Evolutionary conservation across 345 rosid genomes (phyloP).

Genomic region (Hibiscus syriacus): DNA sequence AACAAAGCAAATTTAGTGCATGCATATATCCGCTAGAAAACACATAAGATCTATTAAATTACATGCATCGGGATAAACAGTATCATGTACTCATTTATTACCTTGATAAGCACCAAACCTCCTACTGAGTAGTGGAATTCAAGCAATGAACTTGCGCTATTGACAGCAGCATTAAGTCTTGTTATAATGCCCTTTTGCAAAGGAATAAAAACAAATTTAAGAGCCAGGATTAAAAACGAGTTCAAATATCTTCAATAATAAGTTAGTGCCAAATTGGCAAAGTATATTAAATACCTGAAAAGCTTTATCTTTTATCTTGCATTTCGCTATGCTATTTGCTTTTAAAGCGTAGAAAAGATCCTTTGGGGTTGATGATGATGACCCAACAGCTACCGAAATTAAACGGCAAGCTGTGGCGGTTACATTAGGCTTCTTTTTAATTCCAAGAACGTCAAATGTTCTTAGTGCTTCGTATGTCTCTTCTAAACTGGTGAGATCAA

Average conservation of each 20-base stretch:
- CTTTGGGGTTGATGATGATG: slow-evolving; percentile 50
- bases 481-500: slow-evolving; percentile 42
- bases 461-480: slow-evolving; percentile 74
- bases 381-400: slow-evolving; percentile 41
- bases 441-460: slow-evolving; percentile 69
- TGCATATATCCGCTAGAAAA: background rate
- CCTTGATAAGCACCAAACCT: slow-evolving; percentile 76
- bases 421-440: slow-evolving; percentile 46
- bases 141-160: slow-evolving; percentile 60
- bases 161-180: slow-evolving; percentile 53
- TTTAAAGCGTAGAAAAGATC: slow-evolving; percentile 66
- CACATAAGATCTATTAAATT: background rate
- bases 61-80: background rate
- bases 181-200: slow-evolving; percentile 48
- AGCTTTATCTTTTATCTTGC: slow-evolving; percentile 34
- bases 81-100: slow-evolving; percentile 20
- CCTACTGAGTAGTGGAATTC: slow-evolving; percentile 66
- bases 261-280: background rate
- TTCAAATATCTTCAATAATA: background rate
- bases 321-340: slow-evolving; percentile 56
- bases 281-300: slow-evolving; percentile 42
- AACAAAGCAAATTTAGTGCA: background rate
- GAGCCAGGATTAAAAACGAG: background rate
- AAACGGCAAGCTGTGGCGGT: slow-evolving; percentile 38
- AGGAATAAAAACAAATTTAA: slow-evolving; percentile 3